Evolutionary conservation across 352 stramenopile genomes (phyloP), one percentile per base, ranked within the genome.

Genomic region (Phytophthora cactorum): DNA sequence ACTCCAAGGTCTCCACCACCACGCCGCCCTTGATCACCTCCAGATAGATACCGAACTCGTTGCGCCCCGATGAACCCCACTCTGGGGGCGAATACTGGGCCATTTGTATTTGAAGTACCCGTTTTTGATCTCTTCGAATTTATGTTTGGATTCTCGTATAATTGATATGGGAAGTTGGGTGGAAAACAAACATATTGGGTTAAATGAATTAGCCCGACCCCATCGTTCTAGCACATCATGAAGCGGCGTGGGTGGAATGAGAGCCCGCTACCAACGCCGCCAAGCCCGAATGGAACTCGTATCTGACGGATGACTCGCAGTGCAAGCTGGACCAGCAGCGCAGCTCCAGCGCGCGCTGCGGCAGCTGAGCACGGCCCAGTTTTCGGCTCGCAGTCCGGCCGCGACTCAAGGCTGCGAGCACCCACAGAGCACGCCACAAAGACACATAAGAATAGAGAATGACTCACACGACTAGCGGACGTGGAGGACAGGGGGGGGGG

Each of bases 21-120:
- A 86, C 59, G 47, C 84, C 86, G 43, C 68, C 58, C 56, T 92
- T 92, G 63, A 92, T 86, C 32, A 90, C 84, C 28, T 94, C 86
- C 54, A 92, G 44, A n/a, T 62, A 89, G 52, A 93, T 72, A 7
- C 59, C 66, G 54, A 85, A 83, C 27, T 54, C 68, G 56, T 93
- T 93, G 60, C 51, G 39, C 25, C 82, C 85, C 31, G 70, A 52
- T 1, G 38, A 10, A 17, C 73, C 82, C 85, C 85, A 93, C 8
- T 77, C 72, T 0, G 84, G 84, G 15, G 81, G 78, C 52, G 43
- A 58, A 51, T 90, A 92, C 31, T 59, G 44, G 8, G 67, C 52
- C 71, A 80, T 81, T 39, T 52, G 22, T 22, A 22, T 22, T 22
- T 22, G 22, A 22, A 22, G 22, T 22, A 22, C 22, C 22, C 22